Evolutionary conservation across 139 green algal species (phyloP), one percentile per base, ranked within the genome.

Genomic region (Gonium pectorale): DNA sequence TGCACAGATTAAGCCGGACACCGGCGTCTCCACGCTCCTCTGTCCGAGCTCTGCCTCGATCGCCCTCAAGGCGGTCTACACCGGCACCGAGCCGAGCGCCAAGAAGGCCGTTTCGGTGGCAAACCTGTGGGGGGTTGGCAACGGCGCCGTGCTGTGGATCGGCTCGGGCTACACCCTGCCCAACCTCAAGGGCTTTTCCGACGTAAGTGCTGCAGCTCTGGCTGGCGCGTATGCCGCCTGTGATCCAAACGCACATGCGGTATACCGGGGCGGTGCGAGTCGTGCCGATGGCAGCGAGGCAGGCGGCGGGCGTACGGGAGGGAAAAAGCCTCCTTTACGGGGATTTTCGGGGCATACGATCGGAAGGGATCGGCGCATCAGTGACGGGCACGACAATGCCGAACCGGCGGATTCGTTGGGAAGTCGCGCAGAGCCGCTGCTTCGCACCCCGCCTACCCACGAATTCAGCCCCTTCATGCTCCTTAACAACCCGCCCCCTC

Each of bases 111-210:
- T 67, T 24, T 24, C 72, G 33, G 37, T 52, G 35, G 72, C 72
- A 11, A 27, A 24, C 9, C 11, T 26, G 8, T 80, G 72, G 72
- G 3, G 2, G 6, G 35, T 80, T 2, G 72, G 72, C 26, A 11
- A 52, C 5, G 72, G 72, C 24, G 4, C 43, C 0, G 37, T 80
- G 19, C 21, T 80, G 52, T 80, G 72, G 72, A 37, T n/a, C 13
- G 72, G 72, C 54, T 68, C 51, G 2, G 72, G 72, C 29, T 60
- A 29, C 33, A 38, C 37, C 2, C 29, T 40, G n/a, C 72, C 72
- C 51, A 67, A 40, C 52, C 72, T 80, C 7, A 67, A 52, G 72
- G 72, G 72, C 72, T 80, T 68, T 9, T 29, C 35, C 21, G 33
- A 80, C 52, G 72, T 80, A 17, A 68, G 49, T 26, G 15, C 17